phyloP scores from a whole-genome alignment of 2,329 filamentous ascomycete genomes.

The Calonectria ilicicola region DNA sequence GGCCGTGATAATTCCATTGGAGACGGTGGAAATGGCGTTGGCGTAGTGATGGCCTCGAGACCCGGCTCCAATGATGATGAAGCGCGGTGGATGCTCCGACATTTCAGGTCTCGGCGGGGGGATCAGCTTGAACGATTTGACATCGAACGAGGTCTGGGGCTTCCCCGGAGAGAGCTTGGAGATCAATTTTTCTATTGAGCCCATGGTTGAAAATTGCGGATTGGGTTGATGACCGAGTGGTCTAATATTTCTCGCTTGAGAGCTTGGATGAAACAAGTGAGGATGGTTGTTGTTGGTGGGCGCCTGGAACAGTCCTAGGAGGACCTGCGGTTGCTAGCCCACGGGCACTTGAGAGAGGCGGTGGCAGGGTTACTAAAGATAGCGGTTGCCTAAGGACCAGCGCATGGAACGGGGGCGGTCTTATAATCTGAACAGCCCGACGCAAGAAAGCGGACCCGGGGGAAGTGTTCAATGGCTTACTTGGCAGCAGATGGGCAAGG shows the following conservation, averaged over 20 bases:
- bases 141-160: conserved; percentile 18
- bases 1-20: conserved; percentile 77
- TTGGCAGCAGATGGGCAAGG: neutral
- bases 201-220: conserved; percentile 26
- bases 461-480: neutral
- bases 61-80: conserved; percentile 86
- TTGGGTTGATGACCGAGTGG: neutral
- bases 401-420: neutral
- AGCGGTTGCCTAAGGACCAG: neutral
- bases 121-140: conserved; percentile 27
- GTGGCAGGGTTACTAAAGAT: neutral
- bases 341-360: neutral
- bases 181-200: conserved; percentile 28
- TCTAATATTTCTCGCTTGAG: neutral
- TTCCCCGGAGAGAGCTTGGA: conserved; percentile 27
- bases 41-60: conserved; percentile 83
- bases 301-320: neutral
- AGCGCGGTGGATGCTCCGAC: conserved; percentile 68
- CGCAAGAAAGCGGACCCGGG: neutral
- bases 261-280: neutral
- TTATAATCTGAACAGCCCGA: neutral
- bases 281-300: neutral
- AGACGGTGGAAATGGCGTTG: conserved; percentile 72
- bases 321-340: neutral
- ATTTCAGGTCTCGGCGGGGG: conserved; percentile 56